Evolutionary conservation across 2,329 filamentous ascomycete species (phyloP), one percentile per base, ranked within the genome.

Genomic region (Leptographium radiaticola): DNA sequence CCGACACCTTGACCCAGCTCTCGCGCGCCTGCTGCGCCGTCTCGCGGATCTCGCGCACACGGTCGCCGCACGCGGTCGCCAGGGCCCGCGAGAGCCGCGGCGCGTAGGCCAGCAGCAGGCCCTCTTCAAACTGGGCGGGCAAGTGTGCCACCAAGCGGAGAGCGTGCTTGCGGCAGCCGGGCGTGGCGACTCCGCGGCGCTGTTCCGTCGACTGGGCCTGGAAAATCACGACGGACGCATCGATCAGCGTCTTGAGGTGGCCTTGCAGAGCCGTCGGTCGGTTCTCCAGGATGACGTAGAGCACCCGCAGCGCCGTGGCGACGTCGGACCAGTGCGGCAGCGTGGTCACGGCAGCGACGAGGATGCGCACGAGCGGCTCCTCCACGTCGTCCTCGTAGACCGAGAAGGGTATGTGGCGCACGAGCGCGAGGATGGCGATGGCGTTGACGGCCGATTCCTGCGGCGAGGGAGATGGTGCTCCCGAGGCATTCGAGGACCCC

Each of bases 321-420:
- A 72, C 71, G 55, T 80, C 76, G 1, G 66, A 62, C 6, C 69
- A 69, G 13, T 65, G 57, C 5, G 68, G 66, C 10, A 71, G 65
- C 18, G 66, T 73, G 53, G 70, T 69, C 7, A 77, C 65, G 0
- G 71, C 68, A 0, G 70, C 70, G 36, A 81, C 72, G 7, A 74
- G 68, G 16, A 80, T 66, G 10, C 74, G 71, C 4, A 78, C 64
- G 7, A 81, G 67, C 36, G 65, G 63, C 5, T 68, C 68, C 9
- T 68, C 53, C 1, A 71, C 65, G 49, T 81, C 77, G 16, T 73
- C 70, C 45, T 77, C 70, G 62, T 78, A 81, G 18, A 79, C 70
- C 2, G 68, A 62, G 52, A 74, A 77, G 18, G 65, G 65, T 55
- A 80, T 70, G 60, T 78, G 71, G 56, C 70, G 72, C 9, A 79